A percentile compares a stretch with the other conserved stretches of the same genome.
These are phyloP conservation scores for Borealophlyctis nickersoniae DNA, from an alignment of 192 early-diverging fungal genomes.

Conservation along the genomic window DNA sequence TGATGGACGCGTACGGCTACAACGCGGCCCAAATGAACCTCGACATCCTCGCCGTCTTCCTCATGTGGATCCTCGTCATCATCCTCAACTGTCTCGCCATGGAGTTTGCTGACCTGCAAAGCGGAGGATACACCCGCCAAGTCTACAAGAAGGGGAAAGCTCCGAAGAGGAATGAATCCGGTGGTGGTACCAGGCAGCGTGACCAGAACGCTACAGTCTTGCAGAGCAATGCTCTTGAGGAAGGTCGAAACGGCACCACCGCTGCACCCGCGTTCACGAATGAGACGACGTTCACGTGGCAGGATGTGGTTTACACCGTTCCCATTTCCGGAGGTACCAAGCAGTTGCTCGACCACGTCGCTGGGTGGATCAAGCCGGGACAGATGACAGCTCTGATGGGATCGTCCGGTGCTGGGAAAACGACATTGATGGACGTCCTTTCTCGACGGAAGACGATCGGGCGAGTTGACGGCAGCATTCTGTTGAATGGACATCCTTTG, in stretches of 20 bases:
- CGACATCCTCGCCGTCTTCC: slow-evolving; percentile 23
- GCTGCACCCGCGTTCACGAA: not conserved
- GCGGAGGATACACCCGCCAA: slow-evolving; percentile 50
- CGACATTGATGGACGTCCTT: slow-evolving; percentile 40
- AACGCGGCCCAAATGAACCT: slow-evolving; percentile 43
- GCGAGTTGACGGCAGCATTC: slow-evolving; percentile 44
- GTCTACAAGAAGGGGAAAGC: slow-evolving; percentile 45
- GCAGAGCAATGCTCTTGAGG: not conserved
- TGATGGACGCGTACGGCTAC: slow-evolving; percentile 53
- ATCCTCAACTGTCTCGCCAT: slow-evolving; percentile 34
- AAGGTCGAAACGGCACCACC: not conserved
- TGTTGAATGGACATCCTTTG: slow-evolving; percentile 37
- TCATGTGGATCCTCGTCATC: slow-evolving; percentile 25
- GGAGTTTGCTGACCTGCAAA: slow-evolving; percentile 63
- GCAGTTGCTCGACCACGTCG: slow-evolving; percentile 64
- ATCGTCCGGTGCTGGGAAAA: slow-evolving; percentile 40
- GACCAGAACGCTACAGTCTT: slow-evolving; percentile 5
- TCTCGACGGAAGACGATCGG: slow-evolving; percentile 56
- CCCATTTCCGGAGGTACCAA: slow-evolving; percentile 46
- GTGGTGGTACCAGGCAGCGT: slow-evolving; percentile 32
- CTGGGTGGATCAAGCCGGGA: slow-evolving; percentile 71
- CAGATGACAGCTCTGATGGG: slow-evolving; percentile 71
- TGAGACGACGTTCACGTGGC: slow-evolving; percentile 64
- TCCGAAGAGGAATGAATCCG: slow-evolving; percentile 15
- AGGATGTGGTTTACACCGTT: slow-evolving; percentile 58